phyloP scores from a whole-genome alignment of 495 filamentous ascomycete genomes.

The Aspergillus mulundensis region DNA sequence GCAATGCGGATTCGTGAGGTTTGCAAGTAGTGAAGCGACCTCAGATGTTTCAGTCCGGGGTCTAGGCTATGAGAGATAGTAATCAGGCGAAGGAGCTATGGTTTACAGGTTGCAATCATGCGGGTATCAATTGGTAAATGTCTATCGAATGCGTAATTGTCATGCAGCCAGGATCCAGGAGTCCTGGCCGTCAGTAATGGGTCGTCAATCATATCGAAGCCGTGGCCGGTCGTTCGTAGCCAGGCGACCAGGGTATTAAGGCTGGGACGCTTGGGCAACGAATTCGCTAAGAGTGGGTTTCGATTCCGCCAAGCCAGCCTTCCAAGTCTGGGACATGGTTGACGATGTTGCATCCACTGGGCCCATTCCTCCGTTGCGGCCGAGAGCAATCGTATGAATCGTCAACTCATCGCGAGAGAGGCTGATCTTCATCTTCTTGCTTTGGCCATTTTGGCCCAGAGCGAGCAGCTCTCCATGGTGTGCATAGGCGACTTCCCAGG shows the following conservation, averaged over 20 bases:
- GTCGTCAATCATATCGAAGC: not conserved
- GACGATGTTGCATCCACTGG: constrained; percentile 12
- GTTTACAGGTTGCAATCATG: not conserved
- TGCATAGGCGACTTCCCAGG: constrained; percentile 38
- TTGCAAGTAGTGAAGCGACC: too few relatives aligned
- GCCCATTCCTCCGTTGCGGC: constrained; percentile 19
- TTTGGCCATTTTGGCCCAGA: constrained; percentile 15
- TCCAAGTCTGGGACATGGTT: constrained; percentile 25
- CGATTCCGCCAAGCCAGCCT: constrained; percentile 1
- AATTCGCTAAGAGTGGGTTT: constrained; percentile 31
- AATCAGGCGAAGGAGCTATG: not conserved
- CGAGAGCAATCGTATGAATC: constrained; percentile 23
- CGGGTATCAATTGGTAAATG: not conserved
- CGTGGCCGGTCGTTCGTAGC: not conserved
- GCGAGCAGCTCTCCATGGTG: constrained; percentile 40
- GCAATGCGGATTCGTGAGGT: too few relatives aligned
- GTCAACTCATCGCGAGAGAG: constrained; percentile 32
- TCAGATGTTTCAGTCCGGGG: too few relatives aligned
- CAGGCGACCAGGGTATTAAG: not conserved
- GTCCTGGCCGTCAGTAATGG: not conserved
- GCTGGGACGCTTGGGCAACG: constrained; percentile 23
- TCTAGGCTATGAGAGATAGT: not conserved
- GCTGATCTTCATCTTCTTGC: constrained; percentile 36
- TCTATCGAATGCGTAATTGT: not conserved
- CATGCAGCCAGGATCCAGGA: not conserved